A percentile compares a stretch with the other conserved stretches of the same genome.
Evolutionary conservation across 164 flowering plant species (phyloP).

Genomic region (Chimonanthus salicifolius): DNA sequence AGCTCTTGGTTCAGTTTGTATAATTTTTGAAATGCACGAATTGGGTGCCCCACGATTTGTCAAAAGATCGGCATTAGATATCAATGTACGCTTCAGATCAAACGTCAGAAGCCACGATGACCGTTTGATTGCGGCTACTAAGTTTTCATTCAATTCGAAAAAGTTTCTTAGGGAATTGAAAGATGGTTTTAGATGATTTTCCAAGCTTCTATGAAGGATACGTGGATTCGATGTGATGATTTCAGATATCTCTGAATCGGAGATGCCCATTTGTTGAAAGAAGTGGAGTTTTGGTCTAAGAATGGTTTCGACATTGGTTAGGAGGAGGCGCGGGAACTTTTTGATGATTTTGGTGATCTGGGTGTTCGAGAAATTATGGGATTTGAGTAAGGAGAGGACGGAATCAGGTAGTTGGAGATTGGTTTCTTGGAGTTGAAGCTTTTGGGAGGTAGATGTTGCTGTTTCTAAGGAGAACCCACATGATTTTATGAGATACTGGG

Average conservation of each 20-base stretch:
- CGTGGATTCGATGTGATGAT: background rate
- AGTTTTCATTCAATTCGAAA: background rate
- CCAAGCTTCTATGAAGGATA: background rate
- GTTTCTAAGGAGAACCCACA: conserved; percentile 6
- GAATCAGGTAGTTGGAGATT: background rate
- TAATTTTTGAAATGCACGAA: background rate
- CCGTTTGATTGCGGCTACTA: background rate
- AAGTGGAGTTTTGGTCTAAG: conserved; percentile 4
- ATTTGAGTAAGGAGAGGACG: conserved; percentile 1
- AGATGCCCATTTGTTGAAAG: background rate
- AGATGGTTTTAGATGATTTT: conserved; percentile 1
- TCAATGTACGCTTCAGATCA: background rate
- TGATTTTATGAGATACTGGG: conserved; percentile 7
- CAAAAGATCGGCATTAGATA: conserved; percentile 1
- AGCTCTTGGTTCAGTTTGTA: background rate
- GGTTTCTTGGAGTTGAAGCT: background rate
- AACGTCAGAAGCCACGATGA: background rate
- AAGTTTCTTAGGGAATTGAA: conserved; percentile 4
- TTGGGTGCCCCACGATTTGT: background rate
- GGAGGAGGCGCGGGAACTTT: conserved; percentile 2
- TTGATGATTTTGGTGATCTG: conserved; percentile 1
- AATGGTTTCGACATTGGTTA: background rate
- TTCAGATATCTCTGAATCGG: background rate
- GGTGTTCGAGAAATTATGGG: background rate
- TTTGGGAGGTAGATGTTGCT: conserved; percentile 1